Conservation (phyloP, 129 eudicot species). For the Solidago caesia region DNA sequence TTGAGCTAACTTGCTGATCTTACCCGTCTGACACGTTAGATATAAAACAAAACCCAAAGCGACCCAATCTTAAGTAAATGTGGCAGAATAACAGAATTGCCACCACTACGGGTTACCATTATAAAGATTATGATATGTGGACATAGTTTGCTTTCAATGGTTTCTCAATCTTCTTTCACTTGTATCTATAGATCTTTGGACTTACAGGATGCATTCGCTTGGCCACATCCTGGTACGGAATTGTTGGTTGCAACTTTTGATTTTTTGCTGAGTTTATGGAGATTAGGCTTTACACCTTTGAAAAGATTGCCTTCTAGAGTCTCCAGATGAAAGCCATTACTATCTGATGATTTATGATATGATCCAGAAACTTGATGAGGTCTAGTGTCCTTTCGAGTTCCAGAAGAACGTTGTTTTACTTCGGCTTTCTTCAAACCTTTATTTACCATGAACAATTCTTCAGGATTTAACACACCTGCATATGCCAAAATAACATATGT, state of each 20-base stretch:
- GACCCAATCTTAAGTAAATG: neutral
- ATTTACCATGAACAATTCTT: conserved; percentile 56
- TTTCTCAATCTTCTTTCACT: neutral
- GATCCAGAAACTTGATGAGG: conserved; percentile 25
- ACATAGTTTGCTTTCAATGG: neutral
- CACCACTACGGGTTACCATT: neutral
- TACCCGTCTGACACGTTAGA: neutral
- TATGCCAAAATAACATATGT: conserved; percentile 3
- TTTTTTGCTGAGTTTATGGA: conserved; percentile 20
- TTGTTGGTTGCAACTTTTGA: conserved; percentile 24
- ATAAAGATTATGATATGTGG: neutral
- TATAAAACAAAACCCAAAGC: neutral
- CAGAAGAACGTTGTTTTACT: conserved; percentile 20
- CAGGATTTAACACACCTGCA: conserved; percentile 66
- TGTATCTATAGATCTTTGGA: neutral
- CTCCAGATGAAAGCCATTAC: conserved; percentile 4
- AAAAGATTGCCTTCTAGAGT: conserved; percentile 26
- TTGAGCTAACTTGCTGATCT: neutral
- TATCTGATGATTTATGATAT: conserved; percentile 1
- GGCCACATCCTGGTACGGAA: conserved; percentile 22
- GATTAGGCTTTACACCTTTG: conserved; percentile 28
- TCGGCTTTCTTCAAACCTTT: conserved; percentile 45
- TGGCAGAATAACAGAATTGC: neutral
- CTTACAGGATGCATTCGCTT: conserved; percentile 34
- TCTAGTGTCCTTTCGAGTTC: conserved; percentile 30